phyloP scores from a whole-genome alignment of 2,329 filamentous ascomycete species.

The Phoma sp. region DNA sequence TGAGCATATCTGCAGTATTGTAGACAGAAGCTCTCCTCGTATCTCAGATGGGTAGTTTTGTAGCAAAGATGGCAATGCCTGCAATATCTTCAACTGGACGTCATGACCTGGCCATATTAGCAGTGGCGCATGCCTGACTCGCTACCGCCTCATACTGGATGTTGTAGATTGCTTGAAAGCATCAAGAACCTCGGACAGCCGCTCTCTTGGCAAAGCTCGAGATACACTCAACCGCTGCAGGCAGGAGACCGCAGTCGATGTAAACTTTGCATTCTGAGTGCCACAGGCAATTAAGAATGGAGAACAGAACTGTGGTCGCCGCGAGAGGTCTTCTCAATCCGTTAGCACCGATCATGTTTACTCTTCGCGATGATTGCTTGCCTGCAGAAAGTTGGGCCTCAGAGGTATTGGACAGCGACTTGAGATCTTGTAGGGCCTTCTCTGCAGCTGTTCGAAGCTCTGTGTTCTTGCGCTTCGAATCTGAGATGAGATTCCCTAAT shows the following conservation, averaged over 20 bases:
- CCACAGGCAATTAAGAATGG: slow-evolving; percentile 94
- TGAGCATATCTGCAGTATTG: slow-evolving; percentile 87
- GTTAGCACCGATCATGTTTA: slow-evolving; percentile 4
- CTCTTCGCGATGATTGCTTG: slow-evolving; percentile 45
- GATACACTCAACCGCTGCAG: slow-evolving; percentile 87
- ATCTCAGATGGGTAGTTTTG: slow-evolving; percentile 89
- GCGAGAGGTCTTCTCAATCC: slow-evolving; percentile 73
- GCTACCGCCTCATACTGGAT: slow-evolving; percentile 62
- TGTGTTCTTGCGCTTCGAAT: slow-evolving; percentile 93
- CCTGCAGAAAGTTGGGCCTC: slow-evolving; percentile 78
- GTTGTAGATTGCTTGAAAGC: slow-evolving; percentile 83
- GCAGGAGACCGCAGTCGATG: slow-evolving; percentile 84
- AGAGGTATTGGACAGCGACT: slow-evolving; percentile 73
- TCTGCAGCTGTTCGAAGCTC: slow-evolving; percentile 92
- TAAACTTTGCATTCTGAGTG: slow-evolving; percentile 90
- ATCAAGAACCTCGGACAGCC: slow-evolving; percentile 85
- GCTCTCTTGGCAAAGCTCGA: slow-evolving; percentile 77
- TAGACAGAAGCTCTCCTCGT: slow-evolving; percentile 80
- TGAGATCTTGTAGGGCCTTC: slow-evolving; percentile 90
- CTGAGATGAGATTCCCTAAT: slow-evolving; percentile 88
- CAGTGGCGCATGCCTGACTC: background rate
- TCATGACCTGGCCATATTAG: slow-evolving; percentile 67
- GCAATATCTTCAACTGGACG: slow-evolving; percentile 93
- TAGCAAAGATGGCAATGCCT: slow-evolving; percentile 85
- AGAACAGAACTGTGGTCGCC: slow-evolving; percentile 83